Base-by-base conservation (phyloP, 2,329 filamentous ascomycete species). In the Geosmithia flava region DNA sequence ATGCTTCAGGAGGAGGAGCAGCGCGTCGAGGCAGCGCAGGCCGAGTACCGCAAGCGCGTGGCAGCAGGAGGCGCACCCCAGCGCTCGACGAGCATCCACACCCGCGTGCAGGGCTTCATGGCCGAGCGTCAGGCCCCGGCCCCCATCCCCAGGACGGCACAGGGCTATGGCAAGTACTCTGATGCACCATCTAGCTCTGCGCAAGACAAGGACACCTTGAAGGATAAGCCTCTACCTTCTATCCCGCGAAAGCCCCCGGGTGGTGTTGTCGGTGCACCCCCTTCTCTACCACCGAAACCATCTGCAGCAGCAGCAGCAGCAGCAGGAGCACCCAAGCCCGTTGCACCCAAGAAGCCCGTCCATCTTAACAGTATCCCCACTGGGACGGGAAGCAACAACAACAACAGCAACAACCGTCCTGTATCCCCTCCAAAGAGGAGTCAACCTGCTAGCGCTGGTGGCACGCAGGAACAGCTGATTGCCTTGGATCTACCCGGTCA, bases 91-190 rank as follows among this genome's bases (percentile, higher is more conserved):
- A 86, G 83, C 23, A 98, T 98, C 56, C 89, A 97, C 62, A 89
- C 87, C 59, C 83, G 91, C 53, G 87, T 98, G 48, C 87, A 94
- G 67, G 87, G 80, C 46, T 71, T 97, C 46, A 69, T 98, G 16
- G 90, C 96, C 58, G 87, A 84, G 41, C 79, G 80, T 56, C 80
- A 73, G 53, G 66, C 72, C 1, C 61, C 40, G 1, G 29, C 74
- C 1, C 67, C 69, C 15, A 75, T 78, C 27, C 80, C 82, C 54
- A 67, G 72, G 46, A 95, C 88, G 1, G 90, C 90, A 1, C 83
- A 90, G 53, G 91, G 91, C 0, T 97, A 97, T 61, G 93, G 93
- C 7, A 83, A 83, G 51, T 96, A 86, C 62, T 89, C 90, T 19
- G 85, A 82, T 53, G 63, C 66, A 27, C 4, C 23, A 8, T 27